Evolutionary conservation across 179 eudicot species (phyloP).

Genomic region (Silene coronaria): DNA sequence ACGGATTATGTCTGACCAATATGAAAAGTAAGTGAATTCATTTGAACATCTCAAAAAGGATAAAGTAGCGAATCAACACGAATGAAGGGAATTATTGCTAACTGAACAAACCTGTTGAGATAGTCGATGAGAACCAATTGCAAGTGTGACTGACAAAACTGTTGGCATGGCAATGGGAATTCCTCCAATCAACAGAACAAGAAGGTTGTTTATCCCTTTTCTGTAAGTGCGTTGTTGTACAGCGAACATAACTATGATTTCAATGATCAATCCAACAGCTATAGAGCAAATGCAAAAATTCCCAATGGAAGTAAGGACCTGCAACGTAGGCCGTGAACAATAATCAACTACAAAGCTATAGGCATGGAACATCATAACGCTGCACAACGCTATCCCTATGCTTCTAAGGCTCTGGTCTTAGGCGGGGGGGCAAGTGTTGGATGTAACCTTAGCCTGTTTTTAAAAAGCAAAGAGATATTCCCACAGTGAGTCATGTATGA

Average conservation of each 20-base stretch:
- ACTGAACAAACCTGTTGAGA: slow-evolving; percentile 51
- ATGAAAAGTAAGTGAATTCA: too few species aligned
- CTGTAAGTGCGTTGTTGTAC: slow-evolving; percentile 57
- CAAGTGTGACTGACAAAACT: slow-evolving; percentile 65
- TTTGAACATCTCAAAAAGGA: neutral
- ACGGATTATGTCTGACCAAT: too few species aligned
- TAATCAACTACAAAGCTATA: neutral
- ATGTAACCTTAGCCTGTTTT: neutral
- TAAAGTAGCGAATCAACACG: neutral
- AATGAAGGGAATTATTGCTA: too few species aligned
- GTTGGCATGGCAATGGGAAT: slow-evolving; percentile 86
- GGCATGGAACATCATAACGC: neutral
- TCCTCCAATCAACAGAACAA: slow-evolving; percentile 71
- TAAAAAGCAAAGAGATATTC: neutral
- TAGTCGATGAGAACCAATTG: slow-evolving; percentile 67
- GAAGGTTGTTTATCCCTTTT: slow-evolving; percentile 65
- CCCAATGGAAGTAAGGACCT: slow-evolving; percentile 69
- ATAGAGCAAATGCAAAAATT: slow-evolving; percentile 72
- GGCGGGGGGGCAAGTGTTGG: neutral
- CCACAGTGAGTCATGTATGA: too few species aligned
- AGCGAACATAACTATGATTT: slow-evolving; percentile 60
- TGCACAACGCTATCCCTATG: neutral
- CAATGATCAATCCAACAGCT: slow-evolving; percentile 61
- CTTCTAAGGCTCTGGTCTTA: neutral
- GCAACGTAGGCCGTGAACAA: slow-evolving; percentile 15